Base-by-base conservation (phyloP, 1,139 yeast genomes). In the Trichomonascaceae sp. region DNA sequence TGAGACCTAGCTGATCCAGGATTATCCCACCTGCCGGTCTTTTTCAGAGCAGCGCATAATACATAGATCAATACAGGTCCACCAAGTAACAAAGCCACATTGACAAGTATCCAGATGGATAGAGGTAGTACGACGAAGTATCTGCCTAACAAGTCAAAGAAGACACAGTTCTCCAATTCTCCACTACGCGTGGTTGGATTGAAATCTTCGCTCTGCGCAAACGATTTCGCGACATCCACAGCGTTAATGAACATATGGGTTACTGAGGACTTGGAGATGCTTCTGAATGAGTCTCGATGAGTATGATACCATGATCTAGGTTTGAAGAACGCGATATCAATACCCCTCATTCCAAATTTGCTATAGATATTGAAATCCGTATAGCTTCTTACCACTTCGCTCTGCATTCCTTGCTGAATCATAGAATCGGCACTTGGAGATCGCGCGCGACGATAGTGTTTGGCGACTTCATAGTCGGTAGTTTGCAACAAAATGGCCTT, bases 231-330 rank as follows among this genome's bases (percentile, higher is more conserved):
- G 54, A 84, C 74, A 61, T 86, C 95, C 61, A 87, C 70, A 0
- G 93, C 74, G 55, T 81, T 83, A 2, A 84, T 77, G 51, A 87
- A 74, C 96, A 90, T 89, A 67, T 87, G 93, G 84, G 93, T 85
- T 51, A 90, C 73, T 0, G 96, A 82, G 43, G 78, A 81, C 57
- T 77, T 79, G 38, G 84, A 73, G 12, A 89, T 77, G 56, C 83
- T 82, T 53, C 77, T 75, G 50, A 88, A 85, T 53, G 81, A 80
- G 66, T 91, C 98, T 49, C 81, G 76, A 13, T 75, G 72, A 1
- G 97, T 90, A 65, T 91, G 97, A 63, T 91, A 91, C 50, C 87
- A 71, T 53, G 87, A 83, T 64, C 98, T 78, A 22, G 96, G 96
- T 60, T 79, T 80, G 63, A 78, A 83, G 61, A 84, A 84, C 1